Evolutionary conservation across 139 green algal species (phyloP).

Genomic region (Coelastrella sp.): DNA sequence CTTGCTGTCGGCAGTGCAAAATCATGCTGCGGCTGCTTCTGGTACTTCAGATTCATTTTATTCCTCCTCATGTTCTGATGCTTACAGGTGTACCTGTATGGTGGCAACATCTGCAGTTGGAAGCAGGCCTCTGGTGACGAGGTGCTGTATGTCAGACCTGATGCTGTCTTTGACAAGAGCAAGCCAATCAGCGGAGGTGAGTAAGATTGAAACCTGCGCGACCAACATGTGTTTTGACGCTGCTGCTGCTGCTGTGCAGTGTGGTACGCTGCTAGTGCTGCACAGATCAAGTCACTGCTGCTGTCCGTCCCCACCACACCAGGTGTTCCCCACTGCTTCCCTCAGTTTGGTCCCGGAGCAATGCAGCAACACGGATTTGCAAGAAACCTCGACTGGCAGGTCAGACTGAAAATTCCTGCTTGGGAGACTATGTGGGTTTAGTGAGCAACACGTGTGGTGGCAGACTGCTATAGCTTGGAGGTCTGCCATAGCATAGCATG

Average conservation of each 20-base stretch:
- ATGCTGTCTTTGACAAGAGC: slow-evolving; percentile 94
- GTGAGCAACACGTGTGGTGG: background rate
- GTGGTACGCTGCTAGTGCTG: background rate
- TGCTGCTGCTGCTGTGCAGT: background rate
- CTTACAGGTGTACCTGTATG: slow-evolving; percentile 90
- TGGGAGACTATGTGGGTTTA: too few relatives aligned
- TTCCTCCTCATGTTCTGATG: background rate
- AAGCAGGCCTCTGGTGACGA: slow-evolving; percentile 89
- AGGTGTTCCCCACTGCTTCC: slow-evolving; percentile 98
- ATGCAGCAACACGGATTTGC: slow-evolving; percentile 99
- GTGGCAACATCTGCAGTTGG: slow-evolving; percentile 90
- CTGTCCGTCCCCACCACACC: background rate
- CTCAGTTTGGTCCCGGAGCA: slow-evolving; percentile 93
- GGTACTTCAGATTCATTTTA: background rate
- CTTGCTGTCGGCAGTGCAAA: too few relatives aligned
- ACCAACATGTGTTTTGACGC: background rate
- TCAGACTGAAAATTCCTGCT: slow-evolving; percentile 14
- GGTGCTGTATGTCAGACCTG: slow-evolving; percentile 94
- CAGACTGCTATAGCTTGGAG: too few relatives aligned
- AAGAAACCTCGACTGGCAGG: slow-evolving; percentile 92
- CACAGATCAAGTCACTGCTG: background rate
- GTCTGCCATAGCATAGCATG: background rate
- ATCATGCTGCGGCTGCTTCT: background rate
- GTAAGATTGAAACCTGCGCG: background rate
- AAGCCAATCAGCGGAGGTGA: slow-evolving; percentile 43